These are phyloP conservation scores for Melastoma malabathricum DNA, from an alignment of 345 rosid species.

Conservation along the genomic window DNA sequence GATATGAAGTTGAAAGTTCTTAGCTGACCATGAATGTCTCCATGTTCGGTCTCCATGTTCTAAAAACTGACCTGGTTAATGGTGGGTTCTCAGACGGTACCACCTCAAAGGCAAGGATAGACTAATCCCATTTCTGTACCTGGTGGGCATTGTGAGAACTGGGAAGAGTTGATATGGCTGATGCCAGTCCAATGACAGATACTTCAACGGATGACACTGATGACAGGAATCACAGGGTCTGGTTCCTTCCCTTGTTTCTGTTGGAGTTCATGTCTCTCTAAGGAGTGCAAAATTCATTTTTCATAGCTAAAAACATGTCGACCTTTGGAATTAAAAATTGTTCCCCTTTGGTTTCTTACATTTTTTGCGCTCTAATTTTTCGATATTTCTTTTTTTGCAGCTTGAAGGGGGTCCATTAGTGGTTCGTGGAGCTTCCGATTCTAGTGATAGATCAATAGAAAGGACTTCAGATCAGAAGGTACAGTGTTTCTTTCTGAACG, in stretches of 20 bases:
- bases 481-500: constrained; percentile 1
- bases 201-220: constrained; percentile 82
- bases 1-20: constrained; percentile 4
- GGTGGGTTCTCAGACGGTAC: constrained; percentile 19
- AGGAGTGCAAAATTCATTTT: neutral
- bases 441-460: constrained; percentile 87
- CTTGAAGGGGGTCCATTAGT: constrained; percentile 41
- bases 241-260: constrained; percentile 3
- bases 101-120: constrained; percentile 24
- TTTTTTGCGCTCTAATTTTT: neutral
- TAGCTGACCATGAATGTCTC: constrained; percentile 9
- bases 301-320: neutral
- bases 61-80: constrained; percentile 19
- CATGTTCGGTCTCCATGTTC: constrained; percentile 28
- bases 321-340: no score
- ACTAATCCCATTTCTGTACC: constrained; percentile 27
- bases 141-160: constrained; percentile 35
- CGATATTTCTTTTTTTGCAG: constrained; percentile 28
- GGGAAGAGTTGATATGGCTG: constrained; percentile 64
- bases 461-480: constrained; percentile 81
- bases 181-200: constrained; percentile 81
- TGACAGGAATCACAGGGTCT: constrained; percentile 70
- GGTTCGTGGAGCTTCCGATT: constrained; percentile 49
- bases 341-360: no score
- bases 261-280: neutral